Evolutionary conservation across 2,329 filamentous ascomycete species (phyloP), one percentile per base, ranked within the genome.

Genomic region (Ophiostoma triangulosporum): DNA sequence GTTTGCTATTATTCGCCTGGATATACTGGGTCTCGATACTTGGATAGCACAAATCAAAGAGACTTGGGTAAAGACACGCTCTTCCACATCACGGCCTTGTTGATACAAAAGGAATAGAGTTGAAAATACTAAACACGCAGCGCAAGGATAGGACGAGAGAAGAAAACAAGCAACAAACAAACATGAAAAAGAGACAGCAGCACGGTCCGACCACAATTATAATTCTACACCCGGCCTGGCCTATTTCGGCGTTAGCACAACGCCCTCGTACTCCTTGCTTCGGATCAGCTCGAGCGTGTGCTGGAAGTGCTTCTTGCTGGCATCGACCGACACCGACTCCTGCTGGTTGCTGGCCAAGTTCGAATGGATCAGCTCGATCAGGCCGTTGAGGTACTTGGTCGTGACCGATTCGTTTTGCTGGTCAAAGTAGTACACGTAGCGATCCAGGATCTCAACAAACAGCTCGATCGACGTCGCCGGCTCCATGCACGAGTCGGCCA

Each of bases 341-440:
- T 84, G 80, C 64, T 88, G 84, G 65, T 88, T 93, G 54, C 27
- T 48, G 60, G 84, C 84, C 31, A 98, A 76, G 65, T 98, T 98
- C 22, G 89, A 95, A 69, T 98, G 90, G 64, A 98, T 97, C 58
- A 98, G 80, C 70, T 98, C 93, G 64, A 98, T 97, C 50, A 98
- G 80, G 3, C 93, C 93, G 65, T 98, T 98, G 58, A 98, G 78
- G 67, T 97, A 98, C 70, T 97, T 97, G 3, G 86, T 96, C 5
- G 93, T 98, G 36, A 98, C 93, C 60, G 90, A 90, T 70, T 98
- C 93, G 69, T 98, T 98, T 66, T 95, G 88, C 68, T 98, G 91
- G 68, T 98, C 93, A 71, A 96, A 98, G 73, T 97, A 98, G 69
- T 98, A 98, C 52, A 97, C 90, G 66, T 98, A 98, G 68, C 93